Conservation (phyloP, 129 eudicot genomes). For the Saposhnikovia divaricata region DNA sequence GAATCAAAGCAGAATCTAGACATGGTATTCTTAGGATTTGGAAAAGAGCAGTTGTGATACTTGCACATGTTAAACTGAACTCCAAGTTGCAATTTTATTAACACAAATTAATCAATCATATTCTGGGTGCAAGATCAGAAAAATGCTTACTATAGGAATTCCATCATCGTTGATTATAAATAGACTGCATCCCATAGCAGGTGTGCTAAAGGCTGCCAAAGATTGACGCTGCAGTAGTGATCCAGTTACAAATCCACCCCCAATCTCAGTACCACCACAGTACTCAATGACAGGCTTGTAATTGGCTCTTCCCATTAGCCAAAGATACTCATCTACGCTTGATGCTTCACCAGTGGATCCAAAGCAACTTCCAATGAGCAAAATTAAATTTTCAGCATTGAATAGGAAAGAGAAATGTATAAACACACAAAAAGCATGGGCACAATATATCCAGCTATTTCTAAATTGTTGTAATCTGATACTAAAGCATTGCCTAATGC, state of each 20-base stretch:
- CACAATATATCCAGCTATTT: neutral
- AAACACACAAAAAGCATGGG: neutral
- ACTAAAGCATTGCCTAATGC: neutral
- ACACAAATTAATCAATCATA: neutral
- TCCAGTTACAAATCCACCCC: constrained; percentile 87
- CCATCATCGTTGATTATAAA: constrained; percentile 69
- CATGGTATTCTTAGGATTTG: neutral
- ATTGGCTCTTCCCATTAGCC: constrained; percentile 88
- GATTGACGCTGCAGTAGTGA: constrained; percentile 74
- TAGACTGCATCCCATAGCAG: constrained; percentile 68
- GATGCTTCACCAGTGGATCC: constrained; percentile 98
- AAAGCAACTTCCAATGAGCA: constrained; percentile 51
- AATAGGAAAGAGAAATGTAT: neutral
- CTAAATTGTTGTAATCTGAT: neutral
- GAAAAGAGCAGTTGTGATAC: neutral
- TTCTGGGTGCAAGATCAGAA: constrained; percentile 4
- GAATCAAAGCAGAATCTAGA: neutral
- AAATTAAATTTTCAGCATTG: neutral
- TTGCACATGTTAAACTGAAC: neutral
- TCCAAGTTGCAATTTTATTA: neutral
- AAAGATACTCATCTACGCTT: constrained; percentile 79
- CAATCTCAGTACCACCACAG: constrained; percentile 99
- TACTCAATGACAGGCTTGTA: constrained; percentile 92
- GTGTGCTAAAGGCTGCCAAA: constrained; percentile 86
- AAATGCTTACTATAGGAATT: constrained; percentile 57